phyloP scores from a whole-genome alignment of 805 yeast genomes.

The Lachancea cidri region DNA sequence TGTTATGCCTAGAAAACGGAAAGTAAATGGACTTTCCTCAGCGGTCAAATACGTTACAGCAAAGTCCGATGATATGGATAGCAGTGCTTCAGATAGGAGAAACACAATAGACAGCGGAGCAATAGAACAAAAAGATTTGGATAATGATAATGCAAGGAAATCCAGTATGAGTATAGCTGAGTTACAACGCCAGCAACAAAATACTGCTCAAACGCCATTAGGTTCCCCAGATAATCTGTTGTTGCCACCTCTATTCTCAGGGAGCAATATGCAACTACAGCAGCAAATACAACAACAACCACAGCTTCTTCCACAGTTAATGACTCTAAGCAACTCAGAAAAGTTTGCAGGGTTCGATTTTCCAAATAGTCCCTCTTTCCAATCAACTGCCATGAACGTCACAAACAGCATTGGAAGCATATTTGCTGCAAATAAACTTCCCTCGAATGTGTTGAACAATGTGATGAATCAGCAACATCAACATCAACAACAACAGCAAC shows the following conservation, averaged over 20 bases:
- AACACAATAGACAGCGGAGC: neutral
- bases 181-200: conserved; percentile 9
- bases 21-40: conserved; percentile 8
- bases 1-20: conserved; percentile 22
- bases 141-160: neutral
- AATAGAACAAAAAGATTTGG: neutral
- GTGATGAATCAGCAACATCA: conserved; percentile 14
- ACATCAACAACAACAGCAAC: conserved; percentile 16
- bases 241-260: conserved; percentile 25
- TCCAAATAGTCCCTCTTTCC: conserved; percentile 18
- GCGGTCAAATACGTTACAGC: conserved; percentile 15
- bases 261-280: conserved; percentile 17
- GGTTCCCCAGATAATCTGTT: conserved; percentile 17
- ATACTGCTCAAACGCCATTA: conserved; percentile 9
- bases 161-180: conserved; percentile 5
- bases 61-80: conserved; percentile 13
- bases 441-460: conserved; percentile 10
- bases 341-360: conserved; percentile 21
- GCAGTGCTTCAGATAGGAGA: neutral
- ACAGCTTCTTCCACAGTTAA: conserved; percentile 25
- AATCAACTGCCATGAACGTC: conserved; percentile 23
- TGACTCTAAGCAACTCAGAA: conserved; percentile 28
- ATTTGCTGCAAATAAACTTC: conserved; percentile 19
- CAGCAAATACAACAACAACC: conserved; percentile 26
- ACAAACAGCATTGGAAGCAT: conserved; percentile 26